Conservation (phyloP, 805 yeast genomes). For the Candida endomychidarum region DNA sequence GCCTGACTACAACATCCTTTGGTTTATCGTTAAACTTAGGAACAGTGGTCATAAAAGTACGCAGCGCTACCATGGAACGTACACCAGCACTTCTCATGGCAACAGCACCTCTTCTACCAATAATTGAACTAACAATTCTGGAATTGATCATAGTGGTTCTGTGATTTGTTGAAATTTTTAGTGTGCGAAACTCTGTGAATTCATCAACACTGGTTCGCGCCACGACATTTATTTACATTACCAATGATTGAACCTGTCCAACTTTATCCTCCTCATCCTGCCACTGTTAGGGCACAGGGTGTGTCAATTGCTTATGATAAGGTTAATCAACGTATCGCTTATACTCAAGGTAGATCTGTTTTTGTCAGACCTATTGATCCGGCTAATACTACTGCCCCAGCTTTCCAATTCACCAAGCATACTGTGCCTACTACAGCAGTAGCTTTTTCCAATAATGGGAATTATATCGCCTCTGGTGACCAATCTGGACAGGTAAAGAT, state of each 20-base stretch:
- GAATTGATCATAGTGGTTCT: not conserved
- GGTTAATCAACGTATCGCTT: conserved; percentile 68
- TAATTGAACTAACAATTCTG: conserved; percentile 2
- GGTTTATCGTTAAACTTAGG: not conserved
- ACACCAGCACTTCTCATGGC: not conserved
- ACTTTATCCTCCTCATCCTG: conserved; percentile 73
- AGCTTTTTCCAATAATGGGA: conserved; percentile 85
- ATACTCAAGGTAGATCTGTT: conserved; percentile 79
- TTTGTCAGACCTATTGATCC: conserved; percentile 60
- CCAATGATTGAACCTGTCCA: conserved; percentile 20
- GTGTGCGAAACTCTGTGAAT: not conserved
- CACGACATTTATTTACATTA: not conserved
- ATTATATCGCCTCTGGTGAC: conserved; percentile 89
- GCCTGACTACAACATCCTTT: not conserved
- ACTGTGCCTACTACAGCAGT: conserved; percentile 75
- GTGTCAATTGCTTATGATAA: conserved; percentile 76
- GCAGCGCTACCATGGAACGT: not conserved
- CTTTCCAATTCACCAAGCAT: conserved; percentile 73
- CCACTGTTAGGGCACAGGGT: conserved; percentile 68
- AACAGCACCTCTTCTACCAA: not conserved
- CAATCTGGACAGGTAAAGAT: conserved; percentile 84
- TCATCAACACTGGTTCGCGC: not conserved
- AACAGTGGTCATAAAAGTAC: not conserved
- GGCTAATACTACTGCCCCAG: conserved; percentile 45
- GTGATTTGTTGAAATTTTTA: conserved; percentile 4